These are phyloP conservation scores for Elaeis guineensis DNA, from an alignment of 176 grass and related monocot species.

Conservation along the genomic window DNA sequence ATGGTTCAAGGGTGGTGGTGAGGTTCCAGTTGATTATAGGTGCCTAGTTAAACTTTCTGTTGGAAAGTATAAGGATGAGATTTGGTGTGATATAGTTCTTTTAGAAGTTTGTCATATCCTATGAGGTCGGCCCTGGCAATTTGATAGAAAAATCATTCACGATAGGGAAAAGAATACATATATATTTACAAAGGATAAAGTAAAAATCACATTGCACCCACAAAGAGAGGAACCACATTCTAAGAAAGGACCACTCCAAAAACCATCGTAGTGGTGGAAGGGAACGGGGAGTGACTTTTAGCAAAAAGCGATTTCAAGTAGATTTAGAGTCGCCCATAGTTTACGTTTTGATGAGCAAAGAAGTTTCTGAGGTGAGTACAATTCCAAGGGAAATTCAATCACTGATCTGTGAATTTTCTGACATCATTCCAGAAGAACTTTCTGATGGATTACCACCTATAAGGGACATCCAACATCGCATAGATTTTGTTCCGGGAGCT, in stretches of 20 bases:
- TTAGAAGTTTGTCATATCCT: not conserved
- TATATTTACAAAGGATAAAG: not conserved
- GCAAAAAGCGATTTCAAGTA: not conserved
- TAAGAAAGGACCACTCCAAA: not conserved
- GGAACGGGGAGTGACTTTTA: not conserved
- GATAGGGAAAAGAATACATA: not conserved
- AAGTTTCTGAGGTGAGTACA: not conserved
- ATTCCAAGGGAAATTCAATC: not conserved
- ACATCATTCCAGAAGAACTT: no score
- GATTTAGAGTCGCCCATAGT: not conserved
- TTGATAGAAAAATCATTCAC: not conserved
- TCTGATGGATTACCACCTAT: no score
- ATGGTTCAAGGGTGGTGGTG: not conserved
- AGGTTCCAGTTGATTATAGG: not conserved
- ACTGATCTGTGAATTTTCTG: not conserved
- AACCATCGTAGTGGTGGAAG: not conserved
- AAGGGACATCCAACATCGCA: no score
- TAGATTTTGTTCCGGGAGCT: no score
- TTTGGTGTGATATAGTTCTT: no score
- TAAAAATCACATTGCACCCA: not conserved
- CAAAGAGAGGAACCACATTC: not conserved
- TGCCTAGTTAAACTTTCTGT: not conserved
- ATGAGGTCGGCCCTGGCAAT: not conserved
- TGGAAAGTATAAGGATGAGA: no score
- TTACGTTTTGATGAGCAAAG: not conserved